Percentiles rank a stretch among this genome's conserved stretches.
Conservation (phyloP, 2,329 filamentous ascomycete genomes). For the Calcarisporium arbuscula region DNA sequence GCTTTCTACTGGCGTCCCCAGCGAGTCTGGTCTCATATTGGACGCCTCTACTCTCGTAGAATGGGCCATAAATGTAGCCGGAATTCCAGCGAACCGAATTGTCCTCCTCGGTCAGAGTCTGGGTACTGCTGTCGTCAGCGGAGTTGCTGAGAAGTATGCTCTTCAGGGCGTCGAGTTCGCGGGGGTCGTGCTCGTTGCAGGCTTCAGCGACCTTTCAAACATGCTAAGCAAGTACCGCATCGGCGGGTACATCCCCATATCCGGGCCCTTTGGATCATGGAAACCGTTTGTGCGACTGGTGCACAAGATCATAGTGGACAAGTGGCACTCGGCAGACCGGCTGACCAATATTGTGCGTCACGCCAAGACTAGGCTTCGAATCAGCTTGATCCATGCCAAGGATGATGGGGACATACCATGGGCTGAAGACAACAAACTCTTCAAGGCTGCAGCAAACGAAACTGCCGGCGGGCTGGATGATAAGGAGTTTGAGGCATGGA, state of each 20-base stretch:
- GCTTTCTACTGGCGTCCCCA: conserved; percentile 70
- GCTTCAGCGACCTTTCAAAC: conserved; percentile 67
- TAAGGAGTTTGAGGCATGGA: conserved; percentile 34
- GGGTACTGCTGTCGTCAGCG: conserved; percentile 77
- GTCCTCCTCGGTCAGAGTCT: conserved; percentile 81
- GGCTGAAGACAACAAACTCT: conserved; percentile 59
- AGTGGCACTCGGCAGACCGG: conserved; percentile 68
- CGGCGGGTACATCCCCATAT: conserved; percentile 68
- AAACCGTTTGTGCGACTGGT: conserved; percentile 58
- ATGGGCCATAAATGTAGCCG: conserved; percentile 60
- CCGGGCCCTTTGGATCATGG: conserved; percentile 67
- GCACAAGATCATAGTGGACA: conserved; percentile 62
- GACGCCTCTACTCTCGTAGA: conserved; percentile 70
- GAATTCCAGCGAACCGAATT: conserved; percentile 64
- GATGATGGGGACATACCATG: conserved; percentile 81
- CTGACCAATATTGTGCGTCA: conserved; percentile 50
- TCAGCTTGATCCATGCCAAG: conserved; percentile 72
- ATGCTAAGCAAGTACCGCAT: conserved; percentile 74
- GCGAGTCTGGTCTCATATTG: conserved; percentile 72
- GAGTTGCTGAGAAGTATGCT: conserved; percentile 65
- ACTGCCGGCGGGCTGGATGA: conserved; percentile 31
- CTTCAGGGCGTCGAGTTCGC: conserved; percentile 62
- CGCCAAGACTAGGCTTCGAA: conserved; percentile 49
- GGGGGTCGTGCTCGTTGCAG: conserved; percentile 70
- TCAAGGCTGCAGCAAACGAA: conserved; percentile 51